Evolutionary conservation across 306 rosid genomes (phyloP).

Genomic region (Citrullus amarus): DNA sequence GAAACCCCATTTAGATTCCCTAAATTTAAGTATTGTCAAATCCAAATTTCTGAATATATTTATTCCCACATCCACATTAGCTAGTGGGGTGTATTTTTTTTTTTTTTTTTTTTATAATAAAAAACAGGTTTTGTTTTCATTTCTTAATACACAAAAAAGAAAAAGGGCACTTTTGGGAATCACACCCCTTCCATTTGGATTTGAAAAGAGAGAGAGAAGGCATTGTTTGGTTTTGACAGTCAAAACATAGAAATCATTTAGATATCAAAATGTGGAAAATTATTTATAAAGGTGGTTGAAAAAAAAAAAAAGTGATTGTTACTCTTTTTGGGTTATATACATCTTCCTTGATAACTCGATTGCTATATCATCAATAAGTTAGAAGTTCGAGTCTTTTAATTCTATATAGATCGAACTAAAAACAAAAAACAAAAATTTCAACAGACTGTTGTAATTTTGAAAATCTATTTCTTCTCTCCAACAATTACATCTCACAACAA

Average conservation of each 20-base stretch:
- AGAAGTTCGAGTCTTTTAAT: too few species aligned
- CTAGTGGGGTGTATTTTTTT: constrained; percentile 4
- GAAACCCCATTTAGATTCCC: constrained; percentile 29
- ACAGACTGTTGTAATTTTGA: neutral
- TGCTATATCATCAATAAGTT: too few species aligned
- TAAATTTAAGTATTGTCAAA: constrained; percentile 10
- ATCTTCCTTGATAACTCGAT: too few species aligned
- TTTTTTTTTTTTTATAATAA: too few species aligned
- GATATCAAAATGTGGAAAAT: neutral
- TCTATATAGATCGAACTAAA: too few species aligned
- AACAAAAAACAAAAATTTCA: neutral
- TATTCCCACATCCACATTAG: constrained; percentile 11
- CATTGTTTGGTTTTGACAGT: neutral
- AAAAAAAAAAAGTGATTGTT: too few species aligned
- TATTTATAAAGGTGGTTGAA: neutral
- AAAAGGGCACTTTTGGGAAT: constrained; percentile 11
- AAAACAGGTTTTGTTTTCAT: neutral
- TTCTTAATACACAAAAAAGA: neutral
- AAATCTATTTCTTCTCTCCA: neutral
- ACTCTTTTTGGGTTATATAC: too few species aligned
- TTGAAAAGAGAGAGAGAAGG: constrained; percentile 8
- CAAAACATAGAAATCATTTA: neutral
- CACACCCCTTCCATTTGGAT: constrained; percentile 22
- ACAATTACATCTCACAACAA: neutral
- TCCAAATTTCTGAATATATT: constrained; percentile 4